Percentiles rank a stretch among this genome's conserved stretches.
phyloP scores from a whole-genome alignment of 331 rosid genomes.

The Saraca asoca region DNA sequence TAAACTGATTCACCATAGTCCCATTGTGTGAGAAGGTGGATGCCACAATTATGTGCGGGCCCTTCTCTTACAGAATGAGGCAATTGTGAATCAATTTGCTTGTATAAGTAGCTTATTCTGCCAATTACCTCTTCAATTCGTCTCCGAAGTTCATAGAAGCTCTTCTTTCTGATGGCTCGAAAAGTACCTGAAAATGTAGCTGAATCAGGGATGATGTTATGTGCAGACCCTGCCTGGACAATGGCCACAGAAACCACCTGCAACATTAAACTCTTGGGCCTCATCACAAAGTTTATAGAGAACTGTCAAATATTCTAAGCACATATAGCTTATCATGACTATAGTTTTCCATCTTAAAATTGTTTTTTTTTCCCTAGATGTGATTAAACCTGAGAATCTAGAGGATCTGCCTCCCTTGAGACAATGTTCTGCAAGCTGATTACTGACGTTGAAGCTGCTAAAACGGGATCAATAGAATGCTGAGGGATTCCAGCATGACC shows the following conservation, averaged over 20 bases:
- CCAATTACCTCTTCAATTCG: constrained; percentile 64
- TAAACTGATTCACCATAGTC: no score
- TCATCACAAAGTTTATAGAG: background rate
- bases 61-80: no score
- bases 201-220: constrained; percentile 63
- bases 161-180: constrained; percentile 64
- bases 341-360: background rate
- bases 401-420: constrained; percentile 64
- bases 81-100: no score
- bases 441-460: constrained; percentile 65
- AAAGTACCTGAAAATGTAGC: constrained; percentile 69
- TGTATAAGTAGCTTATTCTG: no score
- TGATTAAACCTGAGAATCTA: constrained; percentile 59
- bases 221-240: constrained; percentile 57
- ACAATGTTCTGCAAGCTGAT: constrained; percentile 62
- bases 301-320: background rate
- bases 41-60: no score
- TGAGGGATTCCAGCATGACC: constrained; percentile 68
- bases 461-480: constrained; percentile 56
- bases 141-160: constrained; percentile 49
- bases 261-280: constrained; percentile 19
- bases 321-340: background rate
- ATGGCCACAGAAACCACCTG: constrained; percentile 69
- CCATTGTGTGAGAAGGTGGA: no score
- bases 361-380: background rate